phyloP scores from a whole-genome alignment of 305 asterid genomes.

The Fraxinus nigra region DNA sequence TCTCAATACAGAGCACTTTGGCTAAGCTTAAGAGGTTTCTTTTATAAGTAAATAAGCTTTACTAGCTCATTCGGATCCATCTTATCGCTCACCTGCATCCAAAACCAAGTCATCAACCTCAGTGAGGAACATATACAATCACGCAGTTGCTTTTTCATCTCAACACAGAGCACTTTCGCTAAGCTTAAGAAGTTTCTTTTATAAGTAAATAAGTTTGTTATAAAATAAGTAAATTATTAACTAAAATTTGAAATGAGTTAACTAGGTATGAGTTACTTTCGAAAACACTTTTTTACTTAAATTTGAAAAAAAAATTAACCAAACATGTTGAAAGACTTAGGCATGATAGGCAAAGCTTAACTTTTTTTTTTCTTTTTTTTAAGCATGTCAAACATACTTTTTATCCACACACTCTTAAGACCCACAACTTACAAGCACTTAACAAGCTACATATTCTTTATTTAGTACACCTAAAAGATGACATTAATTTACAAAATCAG shows the following conservation, averaged over 20 bases:
- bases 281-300: neutral
- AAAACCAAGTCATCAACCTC: neutral
- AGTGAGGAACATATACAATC: neutral
- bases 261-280: neutral
- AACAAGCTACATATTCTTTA: neutral
- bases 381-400: neutral
- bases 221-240: neutral
- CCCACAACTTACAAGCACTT: neutral
- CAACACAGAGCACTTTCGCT: neutral
- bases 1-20: neutral
- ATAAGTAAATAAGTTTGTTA: neutral
- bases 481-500: neutral
- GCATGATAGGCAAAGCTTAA: neutral
- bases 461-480: neutral
- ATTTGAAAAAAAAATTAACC: neutral
- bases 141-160: neutral
- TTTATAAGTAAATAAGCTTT: neutral
- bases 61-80: constrained; percentile 50
- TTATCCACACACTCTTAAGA: neutral
- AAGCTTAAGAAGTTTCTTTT: neutral
- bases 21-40: neutral
- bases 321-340: neutral
- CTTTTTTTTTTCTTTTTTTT: neutral
- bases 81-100: constrained; percentile 45
- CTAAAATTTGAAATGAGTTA: neutral